Conservation (phyloP, 2,329 filamentous ascomycete genomes). For the Catunica adiposa region DNA sequence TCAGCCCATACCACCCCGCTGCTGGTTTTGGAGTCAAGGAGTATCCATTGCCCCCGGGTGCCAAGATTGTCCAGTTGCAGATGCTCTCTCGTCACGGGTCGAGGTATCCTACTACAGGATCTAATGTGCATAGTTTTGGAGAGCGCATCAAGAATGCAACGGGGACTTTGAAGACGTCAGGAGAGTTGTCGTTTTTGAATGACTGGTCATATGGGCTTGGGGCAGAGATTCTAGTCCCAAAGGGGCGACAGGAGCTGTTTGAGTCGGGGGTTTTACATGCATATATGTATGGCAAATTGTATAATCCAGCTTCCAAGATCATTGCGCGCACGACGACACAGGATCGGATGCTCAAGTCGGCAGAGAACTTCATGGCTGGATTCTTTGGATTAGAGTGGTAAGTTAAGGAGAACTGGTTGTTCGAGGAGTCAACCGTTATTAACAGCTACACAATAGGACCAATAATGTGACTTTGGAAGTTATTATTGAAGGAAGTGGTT, state of each 20-base stretch:
- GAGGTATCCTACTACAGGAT: conserved; percentile 50
- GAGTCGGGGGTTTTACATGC: conserved; percentile 51
- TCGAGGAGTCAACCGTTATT: neutral
- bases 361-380: conserved; percentile 62
- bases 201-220: conserved; percentile 54
- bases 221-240: conserved; percentile 53
- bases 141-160: conserved; percentile 38
- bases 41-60: conserved; percentile 47
- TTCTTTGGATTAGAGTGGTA: conserved; percentile 61
- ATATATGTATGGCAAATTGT: conserved; percentile 55
- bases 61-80: conserved; percentile 52
- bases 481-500: conserved; percentile 45
- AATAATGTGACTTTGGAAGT: conserved; percentile 56
- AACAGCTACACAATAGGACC: conserved; percentile 27
- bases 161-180: conserved; percentile 38
- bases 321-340: conserved; percentile 61
- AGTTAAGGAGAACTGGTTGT: conserved; percentile 11
- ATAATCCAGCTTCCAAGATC: conserved; percentile 56
- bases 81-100: conserved; percentile 61
- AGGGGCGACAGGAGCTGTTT: conserved; percentile 57
- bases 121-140: conserved; percentile 38
- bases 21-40: conserved; percentile 61
- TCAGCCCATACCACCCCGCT: conserved; percentile 54
- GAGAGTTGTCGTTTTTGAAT: conserved; percentile 47
- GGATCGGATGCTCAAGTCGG: conserved; percentile 60